Base-by-base conservation (phyloP, 2,329 filamentous ascomycete genomes). In the Blastomyces percursus region DNA sequence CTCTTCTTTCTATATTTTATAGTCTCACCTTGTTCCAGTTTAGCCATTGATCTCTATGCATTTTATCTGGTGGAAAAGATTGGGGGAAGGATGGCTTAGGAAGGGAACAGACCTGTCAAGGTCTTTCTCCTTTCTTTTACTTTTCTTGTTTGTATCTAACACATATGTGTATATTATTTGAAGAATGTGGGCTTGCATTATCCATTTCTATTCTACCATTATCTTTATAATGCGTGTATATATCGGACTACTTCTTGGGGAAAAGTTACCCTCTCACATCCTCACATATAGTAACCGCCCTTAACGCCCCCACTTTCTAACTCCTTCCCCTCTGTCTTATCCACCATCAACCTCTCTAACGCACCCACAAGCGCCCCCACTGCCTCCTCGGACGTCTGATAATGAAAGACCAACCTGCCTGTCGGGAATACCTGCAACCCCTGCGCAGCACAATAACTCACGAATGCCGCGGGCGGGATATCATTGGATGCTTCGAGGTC, bases 401-500 rank as follows among this genome's bases (percentile, higher is more conserved):
- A 67, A 56, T 71, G 69, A 42, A 71, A 71, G 14, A 69, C 70
- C 21, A 71, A 60, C 30, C 68, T 65, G 9, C 68, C 69, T 44
- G 51, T 66, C 1, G 66, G 66, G 40, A 70, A 71, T 2, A 68
- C 61, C 1, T 63, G 61, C 11, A 71, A 51, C 1, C 68, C 70
- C 19, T 62, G 63, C 30, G 66, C 64, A 52, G 64, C 64, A 11
- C 66, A 64, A 48, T 71, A 71, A 16, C 66, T 62, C 8, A 66
- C 64, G 32, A 70, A 65, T 1, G 65, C 64, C 5, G 67, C 65
- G 5, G 63, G 60, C 2, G 66, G 65, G 30, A 56, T 35, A 27
- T 71, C 66, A 11, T 63, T 64, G 24, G 64, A 65, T 19, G 64
- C 64, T 27, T 69, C 66, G 8, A 70, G 62, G 52, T 71, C 68